A percentile compares a stretch with the other conserved stretches of the same genome.
These are phyloP conservation scores for Brettanomyces naardenensis DNA, from an alignment of 805 yeast species.

Conservation along the genomic window DNA sequence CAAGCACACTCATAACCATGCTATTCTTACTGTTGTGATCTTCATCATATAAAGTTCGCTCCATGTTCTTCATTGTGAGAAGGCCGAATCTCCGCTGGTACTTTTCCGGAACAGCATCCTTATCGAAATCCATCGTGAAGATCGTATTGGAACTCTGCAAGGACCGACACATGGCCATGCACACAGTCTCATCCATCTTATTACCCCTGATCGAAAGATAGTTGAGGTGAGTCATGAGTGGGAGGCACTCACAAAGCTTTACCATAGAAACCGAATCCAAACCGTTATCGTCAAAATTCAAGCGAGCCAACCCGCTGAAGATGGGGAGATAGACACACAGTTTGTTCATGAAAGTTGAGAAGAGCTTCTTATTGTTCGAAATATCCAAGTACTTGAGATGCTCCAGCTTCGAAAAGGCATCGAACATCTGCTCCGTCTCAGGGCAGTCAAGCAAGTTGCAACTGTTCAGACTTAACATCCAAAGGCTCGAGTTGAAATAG, in stretches of 20 bases:
- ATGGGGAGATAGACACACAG: conserved; percentile 61
- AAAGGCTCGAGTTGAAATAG: conserved; percentile 19
- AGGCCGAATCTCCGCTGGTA: conserved; percentile 69
- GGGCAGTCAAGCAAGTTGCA: conserved; percentile 49
- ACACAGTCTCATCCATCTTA: conserved; percentile 48
- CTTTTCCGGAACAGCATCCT: conserved; percentile 48
- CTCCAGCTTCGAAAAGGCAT: conserved; percentile 44
- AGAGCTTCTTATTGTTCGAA: conserved; percentile 58
- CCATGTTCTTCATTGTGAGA: conserved; percentile 79
- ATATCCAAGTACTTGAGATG: conserved; percentile 66
- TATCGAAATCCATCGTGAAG: conserved; percentile 61
- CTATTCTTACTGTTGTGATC: conserved; percentile 3
- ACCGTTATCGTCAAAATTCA: conserved; percentile 66
- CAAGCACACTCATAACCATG: conserved; percentile 6
- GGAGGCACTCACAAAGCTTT: conserved; percentile 57
- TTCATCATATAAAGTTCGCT: conserved; percentile 35
- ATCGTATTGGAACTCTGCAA: conserved; percentile 60
- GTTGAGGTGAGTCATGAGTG: conserved; percentile 56
- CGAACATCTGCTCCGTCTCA: conserved; percentile 41
- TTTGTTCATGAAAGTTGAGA: conserved; percentile 52
- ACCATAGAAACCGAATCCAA: conserved; percentile 48
- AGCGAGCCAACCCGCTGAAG: conserved; percentile 52
- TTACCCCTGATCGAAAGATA: conserved; percentile 68
- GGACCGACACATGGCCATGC: conserved; percentile 60
- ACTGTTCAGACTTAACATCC: conserved; percentile 55